These are phyloP conservation scores for Coprinopsis strossmayeri DNA, from an alignment of 768 basidiomycete genomes.

Conservation along the genomic window DNA sequence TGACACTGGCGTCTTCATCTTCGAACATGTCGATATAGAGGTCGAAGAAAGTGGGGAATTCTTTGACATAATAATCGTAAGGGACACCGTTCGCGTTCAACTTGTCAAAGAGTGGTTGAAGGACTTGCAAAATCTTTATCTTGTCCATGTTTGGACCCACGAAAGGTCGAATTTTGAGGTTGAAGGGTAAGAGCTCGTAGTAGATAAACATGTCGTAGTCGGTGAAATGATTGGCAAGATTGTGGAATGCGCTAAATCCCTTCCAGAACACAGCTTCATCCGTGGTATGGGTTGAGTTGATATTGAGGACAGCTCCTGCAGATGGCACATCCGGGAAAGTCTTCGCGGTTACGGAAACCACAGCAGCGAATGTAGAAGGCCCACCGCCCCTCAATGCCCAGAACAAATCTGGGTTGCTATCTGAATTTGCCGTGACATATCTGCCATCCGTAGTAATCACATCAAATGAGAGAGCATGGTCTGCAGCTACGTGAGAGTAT, in stretches of 20 bases:
- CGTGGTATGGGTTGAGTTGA: constrained; percentile 13
- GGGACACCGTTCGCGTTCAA: constrained; percentile 10
- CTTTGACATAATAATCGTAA: constrained; percentile 4
- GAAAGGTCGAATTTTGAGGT: constrained; percentile 11
- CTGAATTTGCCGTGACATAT: constrained; percentile 23
- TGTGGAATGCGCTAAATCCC: constrained; percentile 9
- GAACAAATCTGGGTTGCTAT: constrained; percentile 31
- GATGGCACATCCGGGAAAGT: constrained; percentile 13
- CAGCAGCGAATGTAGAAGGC: constrained; percentile 12
- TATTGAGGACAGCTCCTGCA: constrained; percentile 10
- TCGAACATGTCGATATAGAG: constrained; percentile 14
- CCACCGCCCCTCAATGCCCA: constrained; percentile 31
- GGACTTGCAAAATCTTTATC: constrained; percentile 5
- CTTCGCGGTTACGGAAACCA: constrained; percentile 16
- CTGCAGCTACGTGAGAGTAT: constrained; percentile 9
- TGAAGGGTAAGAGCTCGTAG: constrained; percentile 9
- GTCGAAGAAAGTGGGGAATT: constrained; percentile 14
- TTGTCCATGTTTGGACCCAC: constrained; percentile 13
- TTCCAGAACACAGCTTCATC: constrained; percentile 13
- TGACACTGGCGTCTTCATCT: constrained; percentile 7
- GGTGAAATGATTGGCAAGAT: constrained; percentile 10
- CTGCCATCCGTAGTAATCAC: constrained; percentile 34
- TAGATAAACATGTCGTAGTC: constrained; percentile 13
- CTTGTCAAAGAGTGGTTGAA: constrained; percentile 11
- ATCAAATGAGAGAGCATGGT: constrained; percentile 26